phyloP scores from a whole-genome alignment of 805 yeast genomes.

The Ogataea corticis region DNA sequence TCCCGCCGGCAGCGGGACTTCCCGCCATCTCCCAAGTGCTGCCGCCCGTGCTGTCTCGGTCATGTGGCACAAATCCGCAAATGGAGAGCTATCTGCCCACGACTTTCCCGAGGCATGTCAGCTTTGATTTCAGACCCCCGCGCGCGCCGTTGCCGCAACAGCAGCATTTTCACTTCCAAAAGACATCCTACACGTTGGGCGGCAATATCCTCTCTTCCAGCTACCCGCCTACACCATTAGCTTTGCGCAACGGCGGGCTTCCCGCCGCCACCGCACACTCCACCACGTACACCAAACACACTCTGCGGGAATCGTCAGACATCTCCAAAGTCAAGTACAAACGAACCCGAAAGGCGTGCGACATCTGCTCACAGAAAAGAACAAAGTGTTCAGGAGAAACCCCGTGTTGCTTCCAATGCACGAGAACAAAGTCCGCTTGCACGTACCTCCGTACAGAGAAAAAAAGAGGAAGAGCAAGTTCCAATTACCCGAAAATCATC shows the following conservation, averaged over 20 bases:
- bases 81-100: not conserved
- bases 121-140: too few relatives aligned
- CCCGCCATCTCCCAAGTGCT: slow-evolving; percentile 11
- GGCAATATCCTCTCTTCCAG: too few relatives aligned
- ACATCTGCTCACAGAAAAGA: slow-evolving; percentile 45
- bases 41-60: slow-evolving; percentile 3
- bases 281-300: too few relatives aligned
- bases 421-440: slow-evolving; percentile 34
- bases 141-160: too few relatives aligned
- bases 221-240: too few relatives aligned
- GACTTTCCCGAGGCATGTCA: not conserved
- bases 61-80: not conserved
- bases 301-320: too few relatives aligned
- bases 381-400: slow-evolving; percentile 48
- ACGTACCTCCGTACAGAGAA: slow-evolving; percentile 44
- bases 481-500: slow-evolving; percentile 39
- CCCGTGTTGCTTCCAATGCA: slow-evolving; percentile 45
- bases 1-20: slow-evolving; percentile 6
- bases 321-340: slow-evolving; percentile 12
- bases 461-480: slow-evolving; percentile 49
- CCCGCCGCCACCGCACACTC: too few relatives aligned
- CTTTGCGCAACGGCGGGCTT: too few relatives aligned
- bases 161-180: not conserved
- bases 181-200: not conserved
- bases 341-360: slow-evolving; percentile 44